A percentile compares a stretch with the other conserved stretches of the same genome.
Evolutionary conservation across 495 filamentous ascomycete genomes (phyloP).

Genomic region (Cairneyella variabilis): DNA sequence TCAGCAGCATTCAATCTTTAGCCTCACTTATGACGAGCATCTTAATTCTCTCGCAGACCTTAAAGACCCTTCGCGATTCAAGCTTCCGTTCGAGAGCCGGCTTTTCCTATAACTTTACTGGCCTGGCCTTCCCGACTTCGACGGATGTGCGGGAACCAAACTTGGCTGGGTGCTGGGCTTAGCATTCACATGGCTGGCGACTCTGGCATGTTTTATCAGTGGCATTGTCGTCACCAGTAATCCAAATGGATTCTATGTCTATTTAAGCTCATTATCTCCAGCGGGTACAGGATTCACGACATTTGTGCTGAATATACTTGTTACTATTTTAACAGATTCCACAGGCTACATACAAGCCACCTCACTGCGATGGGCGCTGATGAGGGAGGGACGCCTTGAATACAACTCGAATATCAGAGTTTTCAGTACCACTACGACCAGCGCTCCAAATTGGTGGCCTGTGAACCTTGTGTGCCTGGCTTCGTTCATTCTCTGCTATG

Average conservation of each 20-base stretch:
- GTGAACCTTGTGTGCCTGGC: neutral
- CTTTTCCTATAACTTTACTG: neutral
- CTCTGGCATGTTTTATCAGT: neutral
- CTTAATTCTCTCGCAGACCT: neutral
- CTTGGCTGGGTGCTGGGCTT: neutral
- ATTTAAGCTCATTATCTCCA: neutral
- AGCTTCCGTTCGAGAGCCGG: neutral
- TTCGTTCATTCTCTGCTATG: neutral
- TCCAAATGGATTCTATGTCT: neutral
- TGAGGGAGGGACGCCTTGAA: neutral
- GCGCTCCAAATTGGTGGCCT: neutral
- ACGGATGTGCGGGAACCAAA: neutral
- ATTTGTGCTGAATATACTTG: slow-evolving; percentile 1
- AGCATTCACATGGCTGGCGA: neutral
- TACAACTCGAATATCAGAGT: slow-evolving; percentile 4
- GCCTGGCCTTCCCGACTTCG: neutral
- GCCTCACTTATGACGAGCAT: neutral
- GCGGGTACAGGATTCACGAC: neutral
- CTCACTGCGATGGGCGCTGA: slow-evolving; percentile 7
- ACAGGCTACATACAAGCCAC: slow-evolving; percentile 1
- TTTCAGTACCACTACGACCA: neutral
- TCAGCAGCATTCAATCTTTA: no score
- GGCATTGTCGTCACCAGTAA: neutral
- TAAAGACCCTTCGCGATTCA: neutral
- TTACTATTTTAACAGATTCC: neutral